Evolutionary conservation across 805 yeast genomes (phyloP), one percentile per base, ranked within the genome.

Genomic region (Metschnikowia matae): DNA sequence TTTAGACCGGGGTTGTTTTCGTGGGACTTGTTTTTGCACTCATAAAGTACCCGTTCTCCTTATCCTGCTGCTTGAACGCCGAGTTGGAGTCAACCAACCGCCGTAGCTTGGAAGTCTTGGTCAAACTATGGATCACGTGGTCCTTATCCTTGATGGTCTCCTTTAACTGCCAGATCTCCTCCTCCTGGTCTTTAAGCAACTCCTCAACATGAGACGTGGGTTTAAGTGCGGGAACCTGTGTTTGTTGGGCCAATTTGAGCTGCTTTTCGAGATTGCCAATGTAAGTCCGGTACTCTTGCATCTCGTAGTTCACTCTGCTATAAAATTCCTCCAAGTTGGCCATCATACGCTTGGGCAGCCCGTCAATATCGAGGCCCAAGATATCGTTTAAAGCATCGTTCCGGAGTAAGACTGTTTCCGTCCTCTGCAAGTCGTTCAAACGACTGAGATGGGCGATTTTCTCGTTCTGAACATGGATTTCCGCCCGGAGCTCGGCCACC

Each of bases 141-240:
- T 89, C 96, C 64, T 89, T 90, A 54, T 86, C 87, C 42, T 78
- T 76, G 36, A 87, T 60, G 40, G 79, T 74, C 45, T 81, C 84
- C 58, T 78, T 77, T 56, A 91, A 70, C 46, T 83, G 89, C 43
- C 68, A 58, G 13, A 90, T 80, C 59, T 87, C 92, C 44, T 83
- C 66, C 88, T 80, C 84, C 56, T 83, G 84, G 40, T 84, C 87
- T 53, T 74, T 73, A 49, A 83, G 59, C 7, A 81, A 57, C 32
- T 66, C 62, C 23, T 68, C 68, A 54, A 1, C 55, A 36, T 5
- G 40, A 7, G 8, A 36, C 20, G 11, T 18, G 18, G 14, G 20
- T 11, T 17, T 11, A 31, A 7, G n/a, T 4, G n/a, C 17, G 8
- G 44, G 38, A 2, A 49, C 44, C 18, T 46, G 32, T 31, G 62